Base-by-base conservation (phyloP, 257 asterid genomes). In the Avicennia marina region DNA sequence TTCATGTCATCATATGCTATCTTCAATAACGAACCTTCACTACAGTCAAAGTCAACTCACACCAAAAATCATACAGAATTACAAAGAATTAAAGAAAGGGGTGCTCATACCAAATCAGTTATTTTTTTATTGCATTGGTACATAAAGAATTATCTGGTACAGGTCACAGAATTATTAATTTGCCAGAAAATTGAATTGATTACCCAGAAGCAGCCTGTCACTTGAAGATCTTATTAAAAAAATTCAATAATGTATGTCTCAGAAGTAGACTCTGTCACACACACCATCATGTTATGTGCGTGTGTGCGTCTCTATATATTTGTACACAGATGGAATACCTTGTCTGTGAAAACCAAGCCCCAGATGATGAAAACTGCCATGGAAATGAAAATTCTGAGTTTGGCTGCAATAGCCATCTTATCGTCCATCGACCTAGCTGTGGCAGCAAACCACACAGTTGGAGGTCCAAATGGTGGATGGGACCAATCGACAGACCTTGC, bases 391-490 rank as follows among this genome's bases (percentile, higher is more conserved):
- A 76, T 75, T 78, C 11, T 61, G 33, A 58, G 75, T 33, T 43
- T 79, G 48, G 70, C 24, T 49, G 47, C 68, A 0, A 7, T 60
- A 46, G 68, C 62, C 53, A 33, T 72, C 53, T 31, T 66, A 63
- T 40, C 66, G 4, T 73, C 25, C n/a, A n/a, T n/a, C n/a, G n/a
- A n/a, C n/a, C n/a, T 60, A 57, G 80, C 68, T 19, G 57, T 51
- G 74, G 94, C 90, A 17, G 75, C 75, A 53, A 65, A 69, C 57
- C 75, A 79, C 72, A 67, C 76, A 0, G 90, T 81, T 16, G 95
- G 95, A 70, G 76, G 62, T 19, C 67, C 83, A 36, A 26, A 33
- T 22, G 90, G 82, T 25, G 84, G 85, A 15, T 84, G 95, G 94
- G 81, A 78, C 24, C 81, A 67, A 42, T 6, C 64, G 39, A 71